Evolutionary conservation across 2,329 filamentous ascomycete genomes (phyloP).

Genomic region (Sphaceloma murrayae): DNA sequence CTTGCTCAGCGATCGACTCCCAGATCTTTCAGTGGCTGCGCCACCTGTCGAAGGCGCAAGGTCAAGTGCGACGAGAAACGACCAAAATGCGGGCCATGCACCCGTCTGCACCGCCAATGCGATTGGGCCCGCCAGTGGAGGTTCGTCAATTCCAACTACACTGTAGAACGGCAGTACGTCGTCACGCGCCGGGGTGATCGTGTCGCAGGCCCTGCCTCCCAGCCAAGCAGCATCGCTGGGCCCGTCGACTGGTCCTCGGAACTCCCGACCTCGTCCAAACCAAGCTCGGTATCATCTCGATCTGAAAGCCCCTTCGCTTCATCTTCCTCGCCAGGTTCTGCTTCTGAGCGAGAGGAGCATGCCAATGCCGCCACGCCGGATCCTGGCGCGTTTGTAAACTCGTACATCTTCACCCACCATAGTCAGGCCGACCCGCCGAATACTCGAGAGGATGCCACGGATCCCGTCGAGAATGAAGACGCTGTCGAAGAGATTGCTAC

Average conservation of each 20-base stretch:
- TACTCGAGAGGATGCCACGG: no score
- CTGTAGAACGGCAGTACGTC: constrained; percentile 16
- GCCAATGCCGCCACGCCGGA: neutral
- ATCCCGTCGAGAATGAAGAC: no score
- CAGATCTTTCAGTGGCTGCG: constrained; percentile 11
- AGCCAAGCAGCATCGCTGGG: neutral
- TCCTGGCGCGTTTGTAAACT: neutral
- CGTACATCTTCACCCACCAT: neutral
- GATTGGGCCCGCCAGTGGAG: constrained; percentile 18
- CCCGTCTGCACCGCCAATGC: constrained; percentile 16
- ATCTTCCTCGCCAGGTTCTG: constrained; percentile 1
- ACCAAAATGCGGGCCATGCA: constrained; percentile 17
- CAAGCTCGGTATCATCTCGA: neutral
- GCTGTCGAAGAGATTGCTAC: neutral
- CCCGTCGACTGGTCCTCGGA: constrained; percentile 6
- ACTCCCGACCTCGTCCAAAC: neutral
- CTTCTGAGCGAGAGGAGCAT: neutral
- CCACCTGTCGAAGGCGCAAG: constrained; percentile 11
- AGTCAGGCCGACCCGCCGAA: no score
- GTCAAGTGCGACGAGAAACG: constrained; percentile 19
- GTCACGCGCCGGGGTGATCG: neutral
- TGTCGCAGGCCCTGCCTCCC: neutral
- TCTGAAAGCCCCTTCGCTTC: constrained; percentile 5
- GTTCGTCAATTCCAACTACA: constrained; percentile 15
- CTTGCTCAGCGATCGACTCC: constrained; percentile 5